These are phyloP conservation scores for Aspergillus taichungensis DNA, from an alignment of 495 filamentous ascomycete species.

Conservation along the genomic window DNA sequence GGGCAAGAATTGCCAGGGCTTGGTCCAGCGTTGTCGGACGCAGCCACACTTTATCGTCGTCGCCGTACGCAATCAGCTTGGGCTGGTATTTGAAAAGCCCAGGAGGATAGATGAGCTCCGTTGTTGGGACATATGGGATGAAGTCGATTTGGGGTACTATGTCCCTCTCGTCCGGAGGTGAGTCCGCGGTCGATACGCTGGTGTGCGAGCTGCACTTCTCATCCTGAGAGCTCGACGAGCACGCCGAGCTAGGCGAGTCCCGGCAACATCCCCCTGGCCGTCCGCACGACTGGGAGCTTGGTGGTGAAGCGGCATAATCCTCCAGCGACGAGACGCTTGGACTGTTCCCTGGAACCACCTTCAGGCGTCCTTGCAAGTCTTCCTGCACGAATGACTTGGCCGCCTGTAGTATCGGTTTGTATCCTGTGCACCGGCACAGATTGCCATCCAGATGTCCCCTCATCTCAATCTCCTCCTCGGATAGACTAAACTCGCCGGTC, in stretches of 20 bases:
- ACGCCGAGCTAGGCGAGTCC: slow-evolving; percentile 26
- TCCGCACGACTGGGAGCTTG: slow-evolving; percentile 35
- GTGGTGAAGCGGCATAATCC: background rate
- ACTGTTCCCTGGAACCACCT: no score
- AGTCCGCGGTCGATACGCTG: background rate
- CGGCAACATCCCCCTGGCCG: slow-evolving; percentile 50
- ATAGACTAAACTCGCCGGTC: slow-evolving; percentile 14
- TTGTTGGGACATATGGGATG: slow-evolving; percentile 84
- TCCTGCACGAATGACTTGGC: slow-evolving; percentile 53
- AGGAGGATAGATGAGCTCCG: slow-evolving; percentile 89
- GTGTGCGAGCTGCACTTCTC: background rate
- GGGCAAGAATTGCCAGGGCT: slow-evolving; percentile 77
- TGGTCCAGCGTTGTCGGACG: slow-evolving; percentile 78
- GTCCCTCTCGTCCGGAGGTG: background rate
- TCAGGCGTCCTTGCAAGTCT: slow-evolving; percentile 29
- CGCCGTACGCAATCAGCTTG: slow-evolving; percentile 75
- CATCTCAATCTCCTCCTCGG: slow-evolving; percentile 71
- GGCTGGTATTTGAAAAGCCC: slow-evolving; percentile 69
- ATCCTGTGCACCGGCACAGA: slow-evolving; percentile 91
- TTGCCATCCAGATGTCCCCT: slow-evolving; percentile 78
- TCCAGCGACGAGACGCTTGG: no score
- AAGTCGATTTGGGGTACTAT: slow-evolving; percentile 44
- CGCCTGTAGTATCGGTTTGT: slow-evolving; percentile 86
- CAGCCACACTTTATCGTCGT: slow-evolving; percentile 87
- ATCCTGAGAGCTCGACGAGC: background rate